Evolutionary conservation across 768 basidiomycete genomes (phyloP), one percentile per base, ranked within the genome.

Genomic region (Boletus sp.): DNA sequence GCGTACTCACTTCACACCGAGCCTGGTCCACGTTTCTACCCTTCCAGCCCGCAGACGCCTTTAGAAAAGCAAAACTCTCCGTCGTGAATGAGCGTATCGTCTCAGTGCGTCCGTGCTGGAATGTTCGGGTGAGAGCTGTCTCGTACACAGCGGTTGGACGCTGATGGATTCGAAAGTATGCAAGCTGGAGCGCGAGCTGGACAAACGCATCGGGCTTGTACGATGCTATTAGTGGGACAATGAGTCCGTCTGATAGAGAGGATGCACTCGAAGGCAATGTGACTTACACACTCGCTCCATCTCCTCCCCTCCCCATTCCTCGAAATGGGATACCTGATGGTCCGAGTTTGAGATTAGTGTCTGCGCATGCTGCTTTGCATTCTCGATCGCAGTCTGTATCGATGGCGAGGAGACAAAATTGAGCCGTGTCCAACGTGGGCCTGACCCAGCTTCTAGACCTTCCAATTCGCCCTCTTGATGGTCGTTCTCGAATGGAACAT

Each of bases 131-230:
- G 33, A 95, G 80, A 0, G 87, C 91, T 0, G 94, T 97, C 73
- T 98, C 95, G 69, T 98, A 97, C 7, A 91, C 93, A 2, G 95
- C 92, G 4, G 92, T 91, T 64, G 92, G 87, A 56, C 78, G 74
- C 11, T 84, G 85, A 46, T 86, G 89, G 20, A 85, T 83, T 68
- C 82, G 83, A 75, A 89, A 92, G 87, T 90, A 97, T 4, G 94
- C 94, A 10, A 97, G 81, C 68, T 98, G 95, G 18, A 97, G 78
- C 0, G 85, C 90, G 82, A 96, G 89, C 69, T 98, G 95, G 48
- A 96, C 81, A 73, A 83, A 97, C 1, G 90, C 90, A 67, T 98
- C 95, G 0, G 94, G 85, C 5, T 82, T 75, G 18, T 81, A 71
- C 40, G 78, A 77, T 46, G 78, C 85, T 87, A 7, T 49, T 29